These are phyloP conservation scores for Schizochytrium sp. DNA, from an alignment of 108 stramenopile genomes.

Conservation along the genomic window DNA sequence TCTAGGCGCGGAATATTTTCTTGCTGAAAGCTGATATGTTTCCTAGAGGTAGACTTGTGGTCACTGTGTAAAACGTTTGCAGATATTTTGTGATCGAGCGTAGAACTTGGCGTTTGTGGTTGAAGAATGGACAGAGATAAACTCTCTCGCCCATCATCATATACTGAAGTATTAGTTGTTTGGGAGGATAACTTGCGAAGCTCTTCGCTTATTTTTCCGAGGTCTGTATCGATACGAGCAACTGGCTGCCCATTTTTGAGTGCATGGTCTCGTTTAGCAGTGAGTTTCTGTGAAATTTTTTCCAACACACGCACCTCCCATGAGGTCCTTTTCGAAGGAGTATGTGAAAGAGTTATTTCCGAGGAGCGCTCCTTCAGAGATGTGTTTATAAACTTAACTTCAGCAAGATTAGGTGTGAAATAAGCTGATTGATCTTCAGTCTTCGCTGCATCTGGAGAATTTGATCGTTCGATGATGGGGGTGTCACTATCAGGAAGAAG, in stretches of 20 bases:
- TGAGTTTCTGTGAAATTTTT: not conserved
- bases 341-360: not conserved
- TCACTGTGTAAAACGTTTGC: not conserved
- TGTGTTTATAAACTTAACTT: not conserved
- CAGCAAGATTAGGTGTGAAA: not conserved
- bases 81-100: not conserved
- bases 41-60: not conserved
- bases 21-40: not conserved
- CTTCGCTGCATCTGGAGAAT: not conserved
- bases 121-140: not conserved
- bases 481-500: not conserved
- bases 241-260: not conserved
- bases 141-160: not conserved
- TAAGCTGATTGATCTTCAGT: not conserved
- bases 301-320: constrained; percentile 30
- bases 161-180: not conserved
- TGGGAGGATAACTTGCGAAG: not conserved
- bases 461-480: not conserved
- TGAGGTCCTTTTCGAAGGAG: not conserved
- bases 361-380: not conserved
- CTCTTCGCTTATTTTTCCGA: constrained; percentile 29
- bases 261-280: not conserved
- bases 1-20: not conserved
- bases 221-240: not conserved
- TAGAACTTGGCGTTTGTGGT: not conserved